Conservation (phyloP, 495 filamentous ascomycete species). For the Xylaria longipes region DNA sequence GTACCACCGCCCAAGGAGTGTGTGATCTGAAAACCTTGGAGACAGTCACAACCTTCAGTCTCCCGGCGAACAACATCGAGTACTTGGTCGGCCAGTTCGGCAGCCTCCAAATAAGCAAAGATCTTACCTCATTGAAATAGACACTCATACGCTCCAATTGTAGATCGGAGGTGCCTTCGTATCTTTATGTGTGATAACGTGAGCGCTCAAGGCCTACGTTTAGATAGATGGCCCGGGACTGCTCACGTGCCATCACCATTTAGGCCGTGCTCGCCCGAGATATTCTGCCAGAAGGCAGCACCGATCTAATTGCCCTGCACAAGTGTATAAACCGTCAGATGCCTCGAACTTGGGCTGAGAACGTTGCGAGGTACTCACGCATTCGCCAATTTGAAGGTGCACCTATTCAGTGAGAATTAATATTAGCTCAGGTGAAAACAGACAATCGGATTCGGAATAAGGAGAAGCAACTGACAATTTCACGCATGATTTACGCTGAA, state of each 20-base stretch:
- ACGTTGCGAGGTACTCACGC: slow-evolving; percentile 67
- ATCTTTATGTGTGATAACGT: slow-evolving; percentile 59
- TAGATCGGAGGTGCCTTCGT: slow-evolving; percentile 94
- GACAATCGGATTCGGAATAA: background rate
- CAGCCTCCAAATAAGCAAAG: background rate
- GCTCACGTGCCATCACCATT: slow-evolving; percentile 76
- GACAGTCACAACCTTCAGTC: slow-evolving; percentile 96
- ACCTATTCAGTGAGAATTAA: slow-evolving; percentile 62
- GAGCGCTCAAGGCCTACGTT: slow-evolving; percentile 25
- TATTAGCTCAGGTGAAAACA: slow-evolving; percentile 18
- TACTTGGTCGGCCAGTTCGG: slow-evolving; percentile 92
- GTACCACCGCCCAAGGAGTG: slow-evolving; percentile 99
- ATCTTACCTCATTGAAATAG: slow-evolving; percentile 95
- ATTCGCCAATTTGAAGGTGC: slow-evolving; percentile 98
- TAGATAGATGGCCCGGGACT: background rate
- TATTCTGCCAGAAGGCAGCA: slow-evolving; percentile 98
- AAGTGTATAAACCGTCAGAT: slow-evolving; percentile 34
- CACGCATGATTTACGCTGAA: slow-evolving; percentile 12
- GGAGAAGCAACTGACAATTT: slow-evolving; percentile 16
- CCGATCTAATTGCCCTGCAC: slow-evolving; percentile 95
- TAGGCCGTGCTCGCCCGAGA: slow-evolving; percentile 96
- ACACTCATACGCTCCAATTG: slow-evolving; percentile 99
- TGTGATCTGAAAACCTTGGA: slow-evolving; percentile 99
- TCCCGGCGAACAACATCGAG: slow-evolving; percentile 97
- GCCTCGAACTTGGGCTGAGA: slow-evolving; percentile 31